Percentiles rank a stretch among this genome's conserved stretches.
phyloP scores from a whole-genome alignment of 345 rosid genomes.

The Kernera saxatilis region DNA sequence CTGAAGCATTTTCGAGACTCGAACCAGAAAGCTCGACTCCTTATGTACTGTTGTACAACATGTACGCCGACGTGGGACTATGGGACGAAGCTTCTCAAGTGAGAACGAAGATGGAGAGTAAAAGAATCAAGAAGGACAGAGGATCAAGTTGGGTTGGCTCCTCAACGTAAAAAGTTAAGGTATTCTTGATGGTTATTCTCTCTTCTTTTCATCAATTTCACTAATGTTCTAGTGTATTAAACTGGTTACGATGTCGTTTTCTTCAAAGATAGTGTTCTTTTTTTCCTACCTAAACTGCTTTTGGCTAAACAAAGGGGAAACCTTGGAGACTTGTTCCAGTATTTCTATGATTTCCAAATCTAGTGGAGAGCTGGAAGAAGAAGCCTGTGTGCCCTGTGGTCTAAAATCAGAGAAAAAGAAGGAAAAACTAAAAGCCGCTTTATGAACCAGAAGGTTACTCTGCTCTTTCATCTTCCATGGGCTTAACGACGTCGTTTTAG shows the following conservation, averaged over 20 bases:
- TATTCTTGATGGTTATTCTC: not conserved
- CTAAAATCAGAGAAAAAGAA: not conserved
- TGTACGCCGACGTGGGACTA: constrained; percentile 54
- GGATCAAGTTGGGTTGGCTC: constrained; percentile 49
- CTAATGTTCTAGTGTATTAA: not conserved
- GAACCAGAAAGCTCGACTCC: constrained; percentile 71
- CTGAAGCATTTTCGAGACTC: constrained; percentile 58
- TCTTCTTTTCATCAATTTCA: not conserved
- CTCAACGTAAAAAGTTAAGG: not conserved
- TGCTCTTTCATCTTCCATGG: too few relatives aligned
- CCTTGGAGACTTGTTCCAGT: not conserved
- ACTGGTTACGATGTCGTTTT: not conserved
- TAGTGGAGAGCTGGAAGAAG: not conserved
- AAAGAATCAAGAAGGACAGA: constrained; percentile 45
- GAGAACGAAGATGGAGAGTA: constrained; percentile 49
- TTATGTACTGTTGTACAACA: constrained; percentile 56
- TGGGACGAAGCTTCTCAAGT: constrained; percentile 62
- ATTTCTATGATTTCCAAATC: not conserved
- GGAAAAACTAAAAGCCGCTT: not conserved
- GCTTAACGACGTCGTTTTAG: not conserved
- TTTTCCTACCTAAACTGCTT: not conserved
- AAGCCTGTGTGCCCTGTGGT: not conserved
- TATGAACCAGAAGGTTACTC: not conserved
- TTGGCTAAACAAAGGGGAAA: not conserved
- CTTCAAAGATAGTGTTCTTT: not conserved